Evolutionary conservation across 345 rosid genomes (phyloP).

Genomic region (Toxicodendron radicans): DNA sequence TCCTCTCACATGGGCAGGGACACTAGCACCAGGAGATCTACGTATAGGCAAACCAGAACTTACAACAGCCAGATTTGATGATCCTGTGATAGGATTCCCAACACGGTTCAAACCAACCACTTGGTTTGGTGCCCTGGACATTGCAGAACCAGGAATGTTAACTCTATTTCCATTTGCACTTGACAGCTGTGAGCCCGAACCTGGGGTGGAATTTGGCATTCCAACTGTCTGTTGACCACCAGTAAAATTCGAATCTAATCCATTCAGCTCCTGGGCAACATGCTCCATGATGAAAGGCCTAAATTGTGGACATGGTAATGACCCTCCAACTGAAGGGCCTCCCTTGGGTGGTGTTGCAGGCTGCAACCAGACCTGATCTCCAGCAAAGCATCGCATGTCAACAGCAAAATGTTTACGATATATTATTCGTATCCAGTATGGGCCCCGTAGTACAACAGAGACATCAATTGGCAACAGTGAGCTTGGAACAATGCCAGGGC

Average conservation of each 20-base stretch:
- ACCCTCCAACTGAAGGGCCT: slow-evolving; percentile 89
- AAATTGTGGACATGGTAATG: slow-evolving; percentile 98
- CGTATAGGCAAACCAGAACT: slow-evolving; percentile 76
- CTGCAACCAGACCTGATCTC: slow-evolving; percentile 99
- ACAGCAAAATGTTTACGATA: slow-evolving; percentile 96
- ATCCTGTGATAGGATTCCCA: slow-evolving; percentile 59
- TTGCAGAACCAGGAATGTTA: slow-evolving; percentile 55
- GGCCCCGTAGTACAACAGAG: slow-evolving; percentile 97
- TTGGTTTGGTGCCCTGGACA: slow-evolving; percentile 60
- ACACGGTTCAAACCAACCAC: slow-evolving; percentile 70
- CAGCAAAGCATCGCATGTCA: slow-evolving; percentile 99
- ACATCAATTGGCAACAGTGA: slow-evolving; percentile 97
- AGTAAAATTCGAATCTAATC: slow-evolving; percentile 73
- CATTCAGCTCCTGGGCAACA: slow-evolving; percentile 96
- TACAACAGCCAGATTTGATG: slow-evolving; percentile 57
- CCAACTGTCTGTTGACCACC: slow-evolving; percentile 71
- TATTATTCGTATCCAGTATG: slow-evolving; percentile 94
- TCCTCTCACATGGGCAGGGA: slow-evolving; percentile 93
- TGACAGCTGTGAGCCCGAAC: slow-evolving; percentile 49
- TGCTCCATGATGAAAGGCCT: slow-evolving; percentile 99
- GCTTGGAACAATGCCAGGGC: slow-evolving; percentile 98
- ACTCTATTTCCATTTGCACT: slow-evolving; percentile 69
- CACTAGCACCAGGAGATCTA: slow-evolving; percentile 71
- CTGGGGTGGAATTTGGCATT: slow-evolving; percentile 43
- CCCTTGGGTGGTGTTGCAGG: slow-evolving; percentile 99